Evolutionary conservation across 768 basidiomycete species (phyloP).

Genomic region (Postia placenta): DNA sequence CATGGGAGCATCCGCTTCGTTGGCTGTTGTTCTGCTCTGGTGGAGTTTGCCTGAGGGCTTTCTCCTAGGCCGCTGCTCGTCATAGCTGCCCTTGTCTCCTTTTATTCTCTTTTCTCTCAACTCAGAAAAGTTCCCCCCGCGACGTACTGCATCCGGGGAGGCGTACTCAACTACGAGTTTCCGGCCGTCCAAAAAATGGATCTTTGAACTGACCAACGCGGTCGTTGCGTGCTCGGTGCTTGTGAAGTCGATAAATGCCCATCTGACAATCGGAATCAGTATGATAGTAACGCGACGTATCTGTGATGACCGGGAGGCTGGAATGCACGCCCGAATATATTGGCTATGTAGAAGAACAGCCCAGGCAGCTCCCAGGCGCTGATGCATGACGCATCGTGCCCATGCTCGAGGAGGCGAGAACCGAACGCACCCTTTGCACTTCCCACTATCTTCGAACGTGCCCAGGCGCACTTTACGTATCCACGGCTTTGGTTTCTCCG

Average conservation of each 20-base stretch:
- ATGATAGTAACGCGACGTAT: too few relatives aligned
- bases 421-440: constrained; percentile 83
- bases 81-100: background rate
- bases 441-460: constrained; percentile 92
- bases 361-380: too few relatives aligned
- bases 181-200: constrained; percentile 79
- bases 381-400: too few relatives aligned
- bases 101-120: constrained; percentile 5
- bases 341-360: too few relatives aligned
- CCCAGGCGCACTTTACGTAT: constrained; percentile 86
- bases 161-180: constrained; percentile 86
- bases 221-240: constrained; percentile 72
- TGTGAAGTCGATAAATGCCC: constrained; percentile 91
- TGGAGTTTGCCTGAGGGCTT: background rate
- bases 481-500: constrained; percentile 39
- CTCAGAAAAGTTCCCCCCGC: constrained; percentile 45
- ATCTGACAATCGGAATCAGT: constrained; percentile 40
- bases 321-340: background rate
- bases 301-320: background rate
- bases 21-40: constrained; percentile 6
- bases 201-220: constrained; percentile 76
- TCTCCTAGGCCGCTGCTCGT: background rate
- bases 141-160: constrained; percentile 80
- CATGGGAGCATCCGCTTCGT: constrained; percentile 10
- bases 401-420: background rate